Evolutionary conservation across 1,284 basidiomycete genomes (phyloP).

Genomic region (Sphagnurus paluster): DNA sequence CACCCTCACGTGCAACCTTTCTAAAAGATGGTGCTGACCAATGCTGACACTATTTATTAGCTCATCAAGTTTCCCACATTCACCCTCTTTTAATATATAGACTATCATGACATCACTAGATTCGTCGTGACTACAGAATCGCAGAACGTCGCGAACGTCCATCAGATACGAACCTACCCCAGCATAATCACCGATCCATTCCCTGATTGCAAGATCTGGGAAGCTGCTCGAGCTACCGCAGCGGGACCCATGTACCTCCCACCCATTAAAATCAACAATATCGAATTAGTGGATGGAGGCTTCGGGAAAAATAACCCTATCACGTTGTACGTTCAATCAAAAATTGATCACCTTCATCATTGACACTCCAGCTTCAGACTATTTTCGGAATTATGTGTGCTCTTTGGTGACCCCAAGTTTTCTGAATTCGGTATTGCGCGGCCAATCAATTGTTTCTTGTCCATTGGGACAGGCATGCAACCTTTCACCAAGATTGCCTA

Average conservation of each 20-base stretch:
- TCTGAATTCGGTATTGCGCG: slow-evolving; percentile 10
- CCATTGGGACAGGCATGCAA: slow-evolving; percentile 17
- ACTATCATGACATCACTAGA: neutral
- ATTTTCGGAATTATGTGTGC: slow-evolving; percentile 15
- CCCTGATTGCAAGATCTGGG: slow-evolving; percentile 29
- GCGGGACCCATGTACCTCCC: slow-evolving; percentile 31
- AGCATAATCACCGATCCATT: slow-evolving; percentile 21
- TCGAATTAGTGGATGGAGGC: slow-evolving; percentile 30
- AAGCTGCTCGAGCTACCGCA: slow-evolving; percentile 32
- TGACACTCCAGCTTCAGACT: slow-evolving; percentile 1
- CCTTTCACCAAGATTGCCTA: slow-evolving; percentile 13
- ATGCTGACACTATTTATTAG: too few relatives aligned
- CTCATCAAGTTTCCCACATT: too few relatives aligned
- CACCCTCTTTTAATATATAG: too few relatives aligned
- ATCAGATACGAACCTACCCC: slow-evolving; percentile 24
- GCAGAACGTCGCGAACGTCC: slow-evolving; percentile 7
- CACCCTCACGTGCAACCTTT: too few relatives aligned
- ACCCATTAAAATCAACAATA: slow-evolving; percentile 22
- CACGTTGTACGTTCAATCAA: slow-evolving; percentile 14
- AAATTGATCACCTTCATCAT: too few relatives aligned
- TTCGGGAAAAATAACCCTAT: slow-evolving; percentile 27
- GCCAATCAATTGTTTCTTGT: slow-evolving; percentile 10
- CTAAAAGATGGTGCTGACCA: too few relatives aligned
- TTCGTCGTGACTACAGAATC: slow-evolving; percentile 15
- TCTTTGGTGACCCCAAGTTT: slow-evolving; percentile 8